Conservation (phyloP, 2,329 filamentous ascomycete genomes). For the Xylariaceae sp. region DNA sequence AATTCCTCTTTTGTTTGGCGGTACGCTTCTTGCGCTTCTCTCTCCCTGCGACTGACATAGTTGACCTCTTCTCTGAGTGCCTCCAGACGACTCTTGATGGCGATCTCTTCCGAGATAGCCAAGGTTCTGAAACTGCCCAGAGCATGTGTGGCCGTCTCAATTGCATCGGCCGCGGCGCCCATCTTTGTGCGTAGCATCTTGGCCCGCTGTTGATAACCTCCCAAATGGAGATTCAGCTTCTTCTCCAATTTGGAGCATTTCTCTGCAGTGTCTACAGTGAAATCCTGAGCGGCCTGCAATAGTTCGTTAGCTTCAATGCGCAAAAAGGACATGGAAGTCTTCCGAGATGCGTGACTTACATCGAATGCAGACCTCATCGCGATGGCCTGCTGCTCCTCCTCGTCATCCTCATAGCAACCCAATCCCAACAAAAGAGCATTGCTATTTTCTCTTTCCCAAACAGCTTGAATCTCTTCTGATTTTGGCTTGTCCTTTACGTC, state of each 20-base stretch:
- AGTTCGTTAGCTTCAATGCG: slow-evolving; percentile 11
- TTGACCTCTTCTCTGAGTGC: slow-evolving; percentile 75
- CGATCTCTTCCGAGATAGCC: slow-evolving; percentile 73
- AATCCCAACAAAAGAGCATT: slow-evolving; percentile 68
- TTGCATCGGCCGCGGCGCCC: slow-evolving; percentile 63
- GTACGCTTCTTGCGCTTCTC: slow-evolving; percentile 87
- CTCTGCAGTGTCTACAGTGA: slow-evolving; percentile 68
- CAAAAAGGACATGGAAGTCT: no score
- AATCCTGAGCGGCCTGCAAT: slow-evolving; percentile 62
- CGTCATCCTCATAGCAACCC: slow-evolving; percentile 72
- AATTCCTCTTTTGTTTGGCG: slow-evolving; percentile 72
- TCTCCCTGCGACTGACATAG: slow-evolving; percentile 73
- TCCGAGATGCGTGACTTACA: slow-evolving; percentile 40
- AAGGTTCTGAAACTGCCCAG: slow-evolving; percentile 70
- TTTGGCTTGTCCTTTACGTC: slow-evolving; percentile 54
- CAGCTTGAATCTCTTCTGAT: slow-evolving; percentile 46
- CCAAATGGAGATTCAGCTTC: slow-evolving; percentile 80
- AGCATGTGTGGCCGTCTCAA: slow-evolving; percentile 67
- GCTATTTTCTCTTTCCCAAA: slow-evolving; percentile 49
- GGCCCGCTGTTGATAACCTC: slow-evolving; percentile 83
- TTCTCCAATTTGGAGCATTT: slow-evolving; percentile 85
- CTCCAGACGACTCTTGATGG: slow-evolving; percentile 66
- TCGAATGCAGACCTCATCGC: slow-evolving; percentile 69
- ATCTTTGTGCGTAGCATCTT: slow-evolving; percentile 79
- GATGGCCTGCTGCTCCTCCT: slow-evolving; percentile 60